Evolutionary conservation across 192 early-diverging fungal species (phyloP), one percentile per base, ranked within the genome.

Genomic region (Coemansia sp.): DNA sequence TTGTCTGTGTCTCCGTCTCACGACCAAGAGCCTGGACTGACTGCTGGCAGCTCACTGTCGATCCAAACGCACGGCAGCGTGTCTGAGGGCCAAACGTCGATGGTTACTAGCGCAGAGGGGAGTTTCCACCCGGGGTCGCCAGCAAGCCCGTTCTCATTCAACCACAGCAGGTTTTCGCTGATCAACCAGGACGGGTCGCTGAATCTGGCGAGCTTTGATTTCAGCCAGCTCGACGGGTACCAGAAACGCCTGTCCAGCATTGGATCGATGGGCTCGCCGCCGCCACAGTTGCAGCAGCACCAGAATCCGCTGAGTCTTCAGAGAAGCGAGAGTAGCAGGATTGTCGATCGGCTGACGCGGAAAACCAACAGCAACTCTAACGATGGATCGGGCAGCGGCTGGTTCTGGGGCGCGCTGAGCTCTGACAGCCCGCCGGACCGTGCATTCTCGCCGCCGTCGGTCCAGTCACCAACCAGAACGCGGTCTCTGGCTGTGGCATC

Each of bases 111-210:
- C 41, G 23, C 38, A 41, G 38, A 48, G 6, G 50, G 37, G 8
- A 44, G 31, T 20, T 34, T 38, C 22, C 30, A 28, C 20, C 20
- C 59, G 15, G 60, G 61, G 28, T 67, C 67, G 50, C 72, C 64
- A n/a, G 45, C 72, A 13, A 71, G 64, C n/a, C 68, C 67, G 41
- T 80, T 80, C 44, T 74, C 72, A 36, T 80, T 80, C 41, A 66
- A 61, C 34, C 77, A 80, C 54, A 80, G 77, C 50, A 64, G 77
- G 9, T 80, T 64, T 68, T 80, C 77, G 47, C 58, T 80, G 47
- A 61, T 80, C 68, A 80, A 80, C 61, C 67, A 70, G 48, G 77
- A 80, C 53, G 77, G 77, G 9, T 80, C 72, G 13, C 55, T 80
- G 36, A 80, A 80, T 48, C 64, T 80, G 17, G 55, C 59, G 14